phyloP scores from a whole-genome alignment of 768 basidiomycete genomes.

The Tylopilus subfusipes region DNA sequence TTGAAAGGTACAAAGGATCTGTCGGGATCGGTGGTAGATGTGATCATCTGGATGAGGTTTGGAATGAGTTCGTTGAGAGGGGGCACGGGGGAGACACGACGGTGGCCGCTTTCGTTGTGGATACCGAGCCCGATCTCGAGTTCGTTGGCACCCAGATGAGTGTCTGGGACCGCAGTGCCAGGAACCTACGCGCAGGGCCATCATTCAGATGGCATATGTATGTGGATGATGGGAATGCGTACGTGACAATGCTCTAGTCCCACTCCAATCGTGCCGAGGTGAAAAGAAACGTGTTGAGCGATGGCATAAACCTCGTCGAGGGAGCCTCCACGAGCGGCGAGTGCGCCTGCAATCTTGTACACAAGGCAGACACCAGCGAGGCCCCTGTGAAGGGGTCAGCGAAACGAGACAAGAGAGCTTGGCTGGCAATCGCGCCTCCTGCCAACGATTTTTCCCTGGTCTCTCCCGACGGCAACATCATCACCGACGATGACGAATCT shows the following conservation, averaged over 20 bases:
- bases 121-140: slow-evolving; percentile 91
- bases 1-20: slow-evolving; percentile 73
- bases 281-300: slow-evolving; percentile 63
- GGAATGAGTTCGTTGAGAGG: slow-evolving; percentile 65
- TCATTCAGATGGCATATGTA: background rate
- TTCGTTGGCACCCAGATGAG: slow-evolving; percentile 56
- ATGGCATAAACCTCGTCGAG: slow-evolving; percentile 66
- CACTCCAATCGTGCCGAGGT: slow-evolving; percentile 78
- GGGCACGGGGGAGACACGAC: slow-evolving; percentile 66
- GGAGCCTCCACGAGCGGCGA: slow-evolving; percentile 62
- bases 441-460: slow-evolving; percentile 82
- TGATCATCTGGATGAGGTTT: slow-evolving; percentile 67
- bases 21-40: slow-evolving; percentile 69
- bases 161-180: slow-evolving; percentile 59
- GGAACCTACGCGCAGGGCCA: slow-evolving; percentile 52
- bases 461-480: slow-evolving; percentile 81
- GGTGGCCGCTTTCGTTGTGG: slow-evolving; percentile 83
- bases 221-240: slow-evolving; percentile 1
- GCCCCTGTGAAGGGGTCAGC: slow-evolving; percentile 46
- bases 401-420: too few species aligned
- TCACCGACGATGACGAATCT: slow-evolving; percentile 84
- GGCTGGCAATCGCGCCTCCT: slow-evolving; percentile 43
- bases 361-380: slow-evolving; percentile 79
- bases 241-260: slow-evolving; percentile 90
- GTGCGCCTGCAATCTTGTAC: slow-evolving; percentile 88